A percentile compares a stretch with the other conserved stretches of the same genome.
Conservation (phyloP, 441 rosid species). For the Codiaeum variegatum region DNA sequence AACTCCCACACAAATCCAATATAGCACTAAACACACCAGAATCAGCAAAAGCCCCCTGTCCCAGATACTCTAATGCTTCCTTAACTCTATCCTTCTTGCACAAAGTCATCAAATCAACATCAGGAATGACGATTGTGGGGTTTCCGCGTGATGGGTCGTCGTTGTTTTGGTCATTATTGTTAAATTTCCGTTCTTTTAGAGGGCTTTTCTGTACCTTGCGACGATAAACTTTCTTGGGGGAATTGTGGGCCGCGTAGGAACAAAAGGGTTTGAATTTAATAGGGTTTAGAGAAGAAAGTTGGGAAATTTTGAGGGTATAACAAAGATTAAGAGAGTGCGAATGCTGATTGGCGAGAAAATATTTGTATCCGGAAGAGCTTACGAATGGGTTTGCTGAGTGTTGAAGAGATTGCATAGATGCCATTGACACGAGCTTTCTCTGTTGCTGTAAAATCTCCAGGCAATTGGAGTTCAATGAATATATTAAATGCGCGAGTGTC, state of each 20-base stretch:
- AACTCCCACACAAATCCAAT: slow-evolving; percentile 35
- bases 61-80: slow-evolving; percentile 43
- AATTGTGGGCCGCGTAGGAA: slow-evolving; percentile 23
- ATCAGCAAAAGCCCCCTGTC: slow-evolving; percentile 39
- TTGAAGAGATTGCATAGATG: slow-evolving; percentile 25
- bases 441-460: not conserved
- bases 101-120: slow-evolving; percentile 40
- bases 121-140: slow-evolving; percentile 2
- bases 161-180: slow-evolving; percentile 10
- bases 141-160: slow-evolving; percentile 18
- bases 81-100: slow-evolving; percentile 51
- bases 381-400: slow-evolving; percentile 18
- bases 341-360: slow-evolving; percentile 9
- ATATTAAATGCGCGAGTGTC: too few relatives aligned
- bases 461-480: not conserved
- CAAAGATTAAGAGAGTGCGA: slow-evolving; percentile 6
- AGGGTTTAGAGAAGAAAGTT: slow-evolving; percentile 6
- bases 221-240: slow-evolving; percentile 31
- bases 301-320: slow-evolving; percentile 4
- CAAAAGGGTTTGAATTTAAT: slow-evolving; percentile 22
- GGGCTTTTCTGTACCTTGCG: slow-evolving; percentile 22
- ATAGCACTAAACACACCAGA: slow-evolving; percentile 32
- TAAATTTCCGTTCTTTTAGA: slow-evolving; percentile 13
- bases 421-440: slow-evolving; percentile 25
- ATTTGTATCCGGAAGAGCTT: slow-evolving; percentile 10